Base-by-base conservation (phyloP, 73 alveolate genomes). In the Tetrahymena thermophila region DNA sequence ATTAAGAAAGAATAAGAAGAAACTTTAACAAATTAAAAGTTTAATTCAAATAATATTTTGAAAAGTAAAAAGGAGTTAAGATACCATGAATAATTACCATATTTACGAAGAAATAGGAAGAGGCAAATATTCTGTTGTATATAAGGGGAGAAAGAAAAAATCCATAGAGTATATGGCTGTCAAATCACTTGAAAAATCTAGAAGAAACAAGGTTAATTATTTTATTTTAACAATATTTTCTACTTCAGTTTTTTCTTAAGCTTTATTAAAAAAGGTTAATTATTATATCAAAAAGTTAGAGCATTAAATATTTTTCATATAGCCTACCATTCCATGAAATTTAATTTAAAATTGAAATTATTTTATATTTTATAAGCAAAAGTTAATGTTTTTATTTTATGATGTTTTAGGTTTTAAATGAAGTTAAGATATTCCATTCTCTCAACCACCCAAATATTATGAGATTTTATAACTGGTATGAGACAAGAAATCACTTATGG, bases 101-200 rank as follows among this genome's bases (percentile, higher is more conserved):
- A 98, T 98, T 94, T 98, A 97, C 93, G 99, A 98, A 84, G 99
- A 98, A 94, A 97, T 98, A 84, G 99, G 99, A 58, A 98, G 98
- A 58, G 99, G 99, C 34, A 96, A 98, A 96, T 97, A 98, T 94
- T 98, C 99, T 13, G 98, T 97, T 34, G 99, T 98, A 56, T 98
- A 98, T 97, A 98, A 98, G 98, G 99, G 99, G n/a, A 96, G 99
- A 85, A 98, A 98, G 99, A 98, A 98, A 98, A 97, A 97, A 97
- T 98, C 99, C 34, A 98, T 98, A 94, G 99, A 97, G 85, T 98
- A 98, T 94, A 99, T 98, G 57, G 99, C 99, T 40, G 99, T 98
- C 56, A 98, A 98, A 93, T 97, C 99, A 85, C 97, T 97, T 31
- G 99, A 98, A 94, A 98, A 98, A 96, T 85, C 96, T 85, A 96